Evolutionary conservation across 345 rosid species (phyloP).

Genomic region (Reutealis trisperma): DNA sequence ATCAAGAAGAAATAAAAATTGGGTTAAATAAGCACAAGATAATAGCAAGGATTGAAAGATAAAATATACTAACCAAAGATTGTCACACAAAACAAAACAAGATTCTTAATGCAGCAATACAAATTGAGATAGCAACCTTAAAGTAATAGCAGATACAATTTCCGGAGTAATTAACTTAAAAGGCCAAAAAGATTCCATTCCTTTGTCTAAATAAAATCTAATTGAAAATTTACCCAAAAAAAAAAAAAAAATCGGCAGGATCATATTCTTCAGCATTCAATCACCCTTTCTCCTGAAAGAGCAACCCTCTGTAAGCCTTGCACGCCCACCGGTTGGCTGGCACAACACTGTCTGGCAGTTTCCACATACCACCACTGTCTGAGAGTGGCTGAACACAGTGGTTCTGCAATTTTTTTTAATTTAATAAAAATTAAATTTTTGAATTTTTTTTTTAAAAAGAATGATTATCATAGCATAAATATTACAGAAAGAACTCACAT

Average conservation of each 20-base stretch:
- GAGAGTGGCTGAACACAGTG: conserved; percentile 21
- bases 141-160: not conserved
- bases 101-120: not conserved
- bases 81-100: not conserved
- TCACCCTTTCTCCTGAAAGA: conserved; percentile 22
- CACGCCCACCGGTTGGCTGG: conserved; percentile 23
- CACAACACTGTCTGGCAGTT: conserved; percentile 27
- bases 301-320: conserved; percentile 22
- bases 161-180: not conserved
- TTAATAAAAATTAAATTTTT: too few relatives aligned
- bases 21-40: not conserved
- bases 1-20: not conserved
- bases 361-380: conserved; percentile 24
- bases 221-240: not conserved
- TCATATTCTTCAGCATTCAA: not conserved
- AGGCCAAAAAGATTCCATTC: not conserved
- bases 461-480: not conserved
- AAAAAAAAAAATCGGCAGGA: not conserved
- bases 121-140: not conserved
- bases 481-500: conserved; percentile 6
- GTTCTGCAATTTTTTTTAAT: conserved; percentile 7
- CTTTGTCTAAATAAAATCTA: not conserved
- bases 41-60: not conserved
- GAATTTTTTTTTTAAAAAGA: too few relatives aligned
- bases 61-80: not conserved